phyloP scores from a whole-genome alignment of 257 asterid genomes.

The Solanum commersonii region DNA sequence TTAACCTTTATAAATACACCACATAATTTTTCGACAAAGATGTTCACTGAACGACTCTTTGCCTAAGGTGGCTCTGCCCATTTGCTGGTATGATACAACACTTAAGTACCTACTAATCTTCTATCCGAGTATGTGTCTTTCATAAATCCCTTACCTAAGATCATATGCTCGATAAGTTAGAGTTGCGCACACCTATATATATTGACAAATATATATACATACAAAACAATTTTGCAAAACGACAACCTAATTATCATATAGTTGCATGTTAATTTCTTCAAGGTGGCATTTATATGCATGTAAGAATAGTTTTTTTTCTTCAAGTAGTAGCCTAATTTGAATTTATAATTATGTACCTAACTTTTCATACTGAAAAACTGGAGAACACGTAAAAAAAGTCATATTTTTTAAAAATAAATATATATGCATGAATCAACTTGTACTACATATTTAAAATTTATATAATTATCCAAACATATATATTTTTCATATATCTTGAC shows the following conservation, averaged over 20 bases:
- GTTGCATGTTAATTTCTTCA: background rate
- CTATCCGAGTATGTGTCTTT: rapidly evolving
- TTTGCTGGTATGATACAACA: background rate
- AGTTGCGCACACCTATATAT: background rate
- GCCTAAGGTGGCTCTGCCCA: background rate
- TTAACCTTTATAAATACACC: background rate
- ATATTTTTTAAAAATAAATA: background rate
- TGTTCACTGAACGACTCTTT: no score
- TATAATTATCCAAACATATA: background rate
- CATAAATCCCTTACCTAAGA: background rate
- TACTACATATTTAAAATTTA: background rate
- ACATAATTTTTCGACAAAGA: no score
- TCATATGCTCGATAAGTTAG: background rate
- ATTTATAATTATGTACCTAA: background rate
- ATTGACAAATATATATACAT: background rate
- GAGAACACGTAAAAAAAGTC: background rate
- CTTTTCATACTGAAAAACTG: background rate
- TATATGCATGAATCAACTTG: background rate
- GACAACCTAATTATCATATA: background rate
- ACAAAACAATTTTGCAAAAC: background rate
- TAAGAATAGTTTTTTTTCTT: background rate
- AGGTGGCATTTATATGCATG: background rate
- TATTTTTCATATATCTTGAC: background rate
- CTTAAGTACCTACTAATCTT: background rate
- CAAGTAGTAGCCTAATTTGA: background rate